Base-by-base conservation (phyloP, 2,329 filamentous ascomycete genomes). In the Arthroderma sp. region DNA sequence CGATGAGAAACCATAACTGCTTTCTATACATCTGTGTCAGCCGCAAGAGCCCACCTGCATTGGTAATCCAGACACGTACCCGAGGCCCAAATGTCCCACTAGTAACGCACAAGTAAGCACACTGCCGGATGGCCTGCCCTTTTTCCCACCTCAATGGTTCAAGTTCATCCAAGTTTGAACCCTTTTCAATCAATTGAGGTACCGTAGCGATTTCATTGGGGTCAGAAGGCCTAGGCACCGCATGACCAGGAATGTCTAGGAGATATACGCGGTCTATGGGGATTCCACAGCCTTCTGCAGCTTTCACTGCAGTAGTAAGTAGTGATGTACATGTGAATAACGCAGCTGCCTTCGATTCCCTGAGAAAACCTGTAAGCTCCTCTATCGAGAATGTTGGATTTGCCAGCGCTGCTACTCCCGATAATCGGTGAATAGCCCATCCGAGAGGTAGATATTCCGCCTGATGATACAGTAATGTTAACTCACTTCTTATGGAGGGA, bases 1-100 rank as follows among this genome's bases (percentile, higher is more conserved):
- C 71, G 71, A 66, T 88, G 86, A 2, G 83, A 86, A 56, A 89
- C 84, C 81, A 86, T 86, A 59, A 88, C 85, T 38, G 84, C 85
- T 82, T 87, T 87, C 79, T 84, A 38, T 31, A 13, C 6, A 33
- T n/a, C 13, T 41, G 13, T 15, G 17, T 41, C 11, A 41, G 17
- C 17, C 3, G 13, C 38, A 15, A 41, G 13, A 9, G 11, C 4
- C 38, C 11, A 41, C 3, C 38, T n/a, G 15, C 11, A 4, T 9
- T 19, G 11, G 15, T 3, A 4, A 41, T 41, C 3, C 4, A n/a
- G 25, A 25, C 21, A 65, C 76, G 65, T 72, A 83, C 82, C 15
- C 85, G 85, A 19, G 87, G 71, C 4, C 86, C 86, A 13, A 84
- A 87, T 0, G 86, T 89, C 17, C 86, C 86, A 64, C 82, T 85